Evolutionary conservation across 495 filamentous ascomycete genomes (phyloP).

Genomic region (Podospora tetraspora): DNA sequence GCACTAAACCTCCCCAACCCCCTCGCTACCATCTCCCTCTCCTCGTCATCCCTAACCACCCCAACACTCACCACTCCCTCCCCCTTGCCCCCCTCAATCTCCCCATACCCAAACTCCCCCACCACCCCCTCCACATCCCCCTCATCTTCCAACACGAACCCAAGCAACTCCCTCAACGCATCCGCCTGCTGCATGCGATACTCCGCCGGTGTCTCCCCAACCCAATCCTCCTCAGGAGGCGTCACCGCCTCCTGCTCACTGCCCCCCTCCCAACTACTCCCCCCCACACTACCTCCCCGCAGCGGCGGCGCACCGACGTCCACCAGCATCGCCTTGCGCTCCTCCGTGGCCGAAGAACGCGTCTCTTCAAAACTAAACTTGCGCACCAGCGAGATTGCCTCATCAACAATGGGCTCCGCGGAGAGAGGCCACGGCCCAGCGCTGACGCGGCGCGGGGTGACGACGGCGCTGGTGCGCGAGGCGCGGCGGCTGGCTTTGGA

Average conservation of each 20-base stretch:
- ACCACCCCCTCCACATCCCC: neutral
- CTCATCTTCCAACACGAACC: conserved; percentile 3
- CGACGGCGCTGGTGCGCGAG: neutral
- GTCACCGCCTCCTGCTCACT: conserved; percentile 2
- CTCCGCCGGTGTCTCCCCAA: conserved; percentile 7
- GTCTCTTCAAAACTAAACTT: neutral
- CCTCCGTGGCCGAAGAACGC: neutral
- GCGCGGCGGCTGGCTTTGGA: neutral
- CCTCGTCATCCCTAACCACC: neutral
- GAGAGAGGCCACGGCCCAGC: neutral
- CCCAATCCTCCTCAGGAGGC: neutral
- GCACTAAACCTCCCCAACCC: conserved; percentile 8
- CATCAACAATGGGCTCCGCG: neutral
- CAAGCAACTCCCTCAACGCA: conserved; percentile 9
- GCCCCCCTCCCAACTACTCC: neutral
- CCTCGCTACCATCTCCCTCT: conserved; percentile 8
- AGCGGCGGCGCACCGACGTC: neutral
- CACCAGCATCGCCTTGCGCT: neutral
- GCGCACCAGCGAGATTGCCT: neutral
- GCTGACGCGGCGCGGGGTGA: neutral
- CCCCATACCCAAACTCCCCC: neutral
- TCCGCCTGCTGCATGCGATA: conserved; percentile 4
- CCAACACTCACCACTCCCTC: neutral
- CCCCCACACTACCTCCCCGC: neutral
- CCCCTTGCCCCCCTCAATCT: neutral